A percentile compares a stretch with the other conserved stretches of the same genome.
phyloP scores from a whole-genome alignment of 1,139 yeast genomes.

The Kurtzmaniella quercitrusa region DNA sequence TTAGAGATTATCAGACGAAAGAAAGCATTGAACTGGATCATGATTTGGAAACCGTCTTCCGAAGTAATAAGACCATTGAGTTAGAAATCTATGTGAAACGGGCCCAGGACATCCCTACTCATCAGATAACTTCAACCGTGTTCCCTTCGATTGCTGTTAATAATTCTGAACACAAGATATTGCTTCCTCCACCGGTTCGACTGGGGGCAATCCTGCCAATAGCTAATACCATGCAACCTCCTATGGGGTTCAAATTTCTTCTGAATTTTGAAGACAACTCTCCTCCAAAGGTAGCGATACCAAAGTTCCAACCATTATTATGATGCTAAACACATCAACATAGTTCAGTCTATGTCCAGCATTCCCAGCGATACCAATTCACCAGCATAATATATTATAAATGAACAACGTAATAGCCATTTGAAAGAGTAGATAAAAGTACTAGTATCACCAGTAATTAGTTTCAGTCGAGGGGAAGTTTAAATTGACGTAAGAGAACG shows the following conservation, averaged over 20 bases:
- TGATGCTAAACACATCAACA: conserved; percentile 6
- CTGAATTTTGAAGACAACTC: conserved; percentile 21
- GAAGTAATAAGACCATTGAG: conserved; percentile 24
- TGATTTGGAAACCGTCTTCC: conserved; percentile 34
- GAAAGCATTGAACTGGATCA: conserved; percentile 25
- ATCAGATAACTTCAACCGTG: conserved; percentile 32
- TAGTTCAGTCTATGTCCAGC: too few relatives aligned
- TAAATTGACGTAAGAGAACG: too few relatives aligned
- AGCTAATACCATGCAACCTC: background rate
- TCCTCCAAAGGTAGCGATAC: conserved; percentile 23
- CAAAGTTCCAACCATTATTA: conserved; percentile 36
- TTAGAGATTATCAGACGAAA: conserved; percentile 19
- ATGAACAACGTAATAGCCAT: too few relatives aligned
- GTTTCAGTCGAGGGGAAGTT: too few relatives aligned
- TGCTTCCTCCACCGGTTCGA: conserved; percentile 30
- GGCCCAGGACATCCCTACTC: conserved; percentile 30
- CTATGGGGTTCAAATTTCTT: conserved; percentile 16
- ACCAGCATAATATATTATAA: too few relatives aligned
- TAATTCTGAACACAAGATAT: conserved; percentile 18
- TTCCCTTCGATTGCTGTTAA: conserved; percentile 15
- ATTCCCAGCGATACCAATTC: too few relatives aligned
- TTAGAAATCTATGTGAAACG: conserved; percentile 33
- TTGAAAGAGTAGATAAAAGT: too few relatives aligned
- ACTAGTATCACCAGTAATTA: too few relatives aligned
- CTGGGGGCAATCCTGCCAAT: conserved; percentile 10